Conservation (phyloP, 2,329 filamentous ascomycete species). For the Beauveria medogensis region DNA sequence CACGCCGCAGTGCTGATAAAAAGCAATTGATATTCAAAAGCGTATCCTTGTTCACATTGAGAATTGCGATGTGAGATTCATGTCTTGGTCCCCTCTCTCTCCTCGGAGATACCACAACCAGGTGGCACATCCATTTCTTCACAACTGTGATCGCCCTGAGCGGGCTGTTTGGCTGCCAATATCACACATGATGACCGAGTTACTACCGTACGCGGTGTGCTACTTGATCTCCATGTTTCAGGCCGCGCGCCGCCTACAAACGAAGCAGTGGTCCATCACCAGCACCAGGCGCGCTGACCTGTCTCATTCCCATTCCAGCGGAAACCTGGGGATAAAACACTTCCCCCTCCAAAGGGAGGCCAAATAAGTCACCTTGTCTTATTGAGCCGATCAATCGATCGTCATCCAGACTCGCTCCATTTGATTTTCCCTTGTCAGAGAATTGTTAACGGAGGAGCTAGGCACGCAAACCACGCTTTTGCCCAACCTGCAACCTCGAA, state of each 20-base stretch:
- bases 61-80: not conserved
- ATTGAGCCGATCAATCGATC: not conserved
- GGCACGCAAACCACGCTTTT: too few relatives aligned
- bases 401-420: not conserved
- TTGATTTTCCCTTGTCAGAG: too few relatives aligned
- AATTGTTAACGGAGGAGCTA: not conserved
- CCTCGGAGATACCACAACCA: not conserved
- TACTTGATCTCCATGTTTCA: not conserved
- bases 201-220: not conserved
- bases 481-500: too few relatives aligned
- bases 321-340: not conserved
- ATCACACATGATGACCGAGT: not conserved
- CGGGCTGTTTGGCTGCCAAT: not conserved
- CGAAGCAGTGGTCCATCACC: not conserved
- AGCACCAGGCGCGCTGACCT: not conserved
- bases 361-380: not conserved
- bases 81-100: not conserved
- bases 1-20: not conserved
- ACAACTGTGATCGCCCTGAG: not conserved
- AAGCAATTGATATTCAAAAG: not conserved
- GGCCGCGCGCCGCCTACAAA: not conserved
- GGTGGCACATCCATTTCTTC: not conserved
- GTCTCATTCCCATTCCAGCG: not conserved
- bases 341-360: not conserved
- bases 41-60: not conserved